Percentiles rank a stretch among this genome's conserved stretches.
These are phyloP conservation scores for Novakomyces olei DNA, from an alignment of 805 yeast species.

Conservation along the genomic window DNA sequence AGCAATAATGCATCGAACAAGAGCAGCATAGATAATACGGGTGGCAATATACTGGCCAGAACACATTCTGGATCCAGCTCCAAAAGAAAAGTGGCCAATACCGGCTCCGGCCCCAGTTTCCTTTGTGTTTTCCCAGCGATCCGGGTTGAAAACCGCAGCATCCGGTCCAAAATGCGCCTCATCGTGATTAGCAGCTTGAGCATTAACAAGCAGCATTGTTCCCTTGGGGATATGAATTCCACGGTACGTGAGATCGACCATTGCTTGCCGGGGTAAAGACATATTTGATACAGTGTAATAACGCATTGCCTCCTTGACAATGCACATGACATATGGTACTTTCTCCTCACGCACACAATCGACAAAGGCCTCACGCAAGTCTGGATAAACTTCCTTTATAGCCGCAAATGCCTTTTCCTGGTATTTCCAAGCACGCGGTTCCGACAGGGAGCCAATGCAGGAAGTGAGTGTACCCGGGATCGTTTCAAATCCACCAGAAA, in stretches of 20 bases:
- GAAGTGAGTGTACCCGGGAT: slow-evolving; percentile 38
- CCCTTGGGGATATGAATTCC: slow-evolving; percentile 27
- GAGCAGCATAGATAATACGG: too few relatives aligned
- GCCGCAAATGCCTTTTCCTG: slow-evolving; percentile 25
- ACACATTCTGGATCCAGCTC: slow-evolving; percentile 54
- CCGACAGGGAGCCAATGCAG: too few relatives aligned
- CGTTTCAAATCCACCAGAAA: slow-evolving; percentile 56
- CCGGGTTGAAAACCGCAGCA: slow-evolving; percentile 15
- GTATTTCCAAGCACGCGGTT: slow-evolving; percentile 27
- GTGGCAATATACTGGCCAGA: too few relatives aligned
- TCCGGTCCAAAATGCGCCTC: slow-evolving; percentile 11
- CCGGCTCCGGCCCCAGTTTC: slow-evolving; percentile 11
- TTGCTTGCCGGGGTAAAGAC: slow-evolving; percentile 36
- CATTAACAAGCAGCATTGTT: slow-evolving; percentile 38
- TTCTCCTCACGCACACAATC: slow-evolving; percentile 13
- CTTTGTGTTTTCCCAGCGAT: slow-evolving; percentile 12
- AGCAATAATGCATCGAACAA: too few relatives aligned
- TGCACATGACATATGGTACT: slow-evolving; percentile 30
- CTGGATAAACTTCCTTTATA: slow-evolving; percentile 18
- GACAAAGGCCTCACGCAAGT: slow-evolving; percentile 8
- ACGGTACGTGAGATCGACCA: slow-evolving; percentile 22
- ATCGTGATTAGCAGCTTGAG: slow-evolving; percentile 52
- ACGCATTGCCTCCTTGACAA: slow-evolving; percentile 38
- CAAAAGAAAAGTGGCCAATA: slow-evolving; percentile 22
- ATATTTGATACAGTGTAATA: slow-evolving; percentile 42